A percentile compares a stretch with the other conserved stretches of the same genome.
Evolutionary conservation across 495 filamentous ascomycete species (phyloP).

Genomic region (Parathielavia hyrcaniae): DNA sequence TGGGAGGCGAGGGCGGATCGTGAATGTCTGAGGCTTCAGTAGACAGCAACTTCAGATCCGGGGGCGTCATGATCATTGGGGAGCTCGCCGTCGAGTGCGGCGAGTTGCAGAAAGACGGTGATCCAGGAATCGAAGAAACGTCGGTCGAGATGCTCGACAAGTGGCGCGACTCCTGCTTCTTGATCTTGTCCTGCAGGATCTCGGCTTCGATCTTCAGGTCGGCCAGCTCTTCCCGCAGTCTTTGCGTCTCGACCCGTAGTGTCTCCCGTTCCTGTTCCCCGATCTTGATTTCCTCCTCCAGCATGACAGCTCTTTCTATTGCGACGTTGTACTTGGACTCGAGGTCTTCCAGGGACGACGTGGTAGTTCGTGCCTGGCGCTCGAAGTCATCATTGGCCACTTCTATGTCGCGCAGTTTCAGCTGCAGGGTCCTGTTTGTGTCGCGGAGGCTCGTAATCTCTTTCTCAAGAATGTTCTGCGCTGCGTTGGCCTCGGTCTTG

Average conservation of each 20-base stretch:
- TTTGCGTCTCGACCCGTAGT: slow-evolving; percentile 80
- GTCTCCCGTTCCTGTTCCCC: slow-evolving; percentile 86
- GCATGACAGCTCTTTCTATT: slow-evolving; percentile 84
- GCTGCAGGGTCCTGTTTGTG: slow-evolving; percentile 67
- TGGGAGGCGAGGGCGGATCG: slow-evolving; percentile 53
- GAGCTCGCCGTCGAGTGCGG: slow-evolving; percentile 61
- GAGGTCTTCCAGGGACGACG: slow-evolving; percentile 90
- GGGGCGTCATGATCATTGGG: slow-evolving; percentile 65
- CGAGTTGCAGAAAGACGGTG: slow-evolving; percentile 52
- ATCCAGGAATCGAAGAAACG: slow-evolving; percentile 47
- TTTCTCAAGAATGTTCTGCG: slow-evolving; percentile 85
- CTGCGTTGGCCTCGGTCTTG: slow-evolving; percentile 74
- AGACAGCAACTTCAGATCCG: slow-evolving; percentile 54
- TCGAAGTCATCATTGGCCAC: slow-evolving; percentile 98
- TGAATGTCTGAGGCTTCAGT: slow-evolving; percentile 40
- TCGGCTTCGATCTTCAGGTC: slow-evolving; percentile 93
- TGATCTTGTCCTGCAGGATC: slow-evolving; percentile 87
- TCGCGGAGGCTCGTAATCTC: slow-evolving; percentile 90
- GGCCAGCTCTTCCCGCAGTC: slow-evolving; percentile 80
- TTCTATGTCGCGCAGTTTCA: slow-evolving; percentile 87
- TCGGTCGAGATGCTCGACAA: slow-evolving; percentile 49
- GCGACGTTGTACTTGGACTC: slow-evolving; percentile 94
- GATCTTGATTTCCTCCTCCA: slow-evolving; percentile 86
- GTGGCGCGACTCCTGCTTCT: slow-evolving; percentile 51
- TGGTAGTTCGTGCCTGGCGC: slow-evolving; percentile 86